Evolutionary conservation across 2,329 filamentous ascomycete species (phyloP).

Genomic region (Diatrype stigma): DNA sequence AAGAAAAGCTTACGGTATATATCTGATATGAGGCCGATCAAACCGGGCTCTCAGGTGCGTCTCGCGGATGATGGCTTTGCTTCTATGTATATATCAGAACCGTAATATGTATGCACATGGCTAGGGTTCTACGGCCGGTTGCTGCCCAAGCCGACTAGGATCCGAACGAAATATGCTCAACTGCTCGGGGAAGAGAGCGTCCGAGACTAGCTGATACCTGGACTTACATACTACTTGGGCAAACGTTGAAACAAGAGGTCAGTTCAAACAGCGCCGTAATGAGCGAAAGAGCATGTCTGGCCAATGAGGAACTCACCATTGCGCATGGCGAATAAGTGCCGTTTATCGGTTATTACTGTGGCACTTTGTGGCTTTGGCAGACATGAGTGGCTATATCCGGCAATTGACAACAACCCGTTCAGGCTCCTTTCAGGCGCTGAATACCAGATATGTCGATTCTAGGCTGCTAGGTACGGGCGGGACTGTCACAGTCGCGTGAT

Average conservation of each 20-base stretch:
- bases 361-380: too few relatives aligned
- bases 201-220: not conserved
- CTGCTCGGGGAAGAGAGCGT: not conserved
- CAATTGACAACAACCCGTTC: too few relatives aligned
- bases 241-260: too few relatives aligned
- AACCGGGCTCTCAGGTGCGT: slow-evolving; percentile 13
- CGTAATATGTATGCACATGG: too few relatives aligned
- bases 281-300: not conserved
- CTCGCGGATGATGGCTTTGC: not conserved
- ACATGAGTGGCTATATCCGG: too few relatives aligned
- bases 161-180: too few relatives aligned
- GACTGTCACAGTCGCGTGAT: not conserved
- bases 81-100: not conserved
- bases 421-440: not conserved
- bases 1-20: not conserved
- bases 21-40: slow-evolving; percentile 9
- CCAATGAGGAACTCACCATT: not conserved
- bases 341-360: too few relatives aligned
- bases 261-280: not conserved
- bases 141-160: too few relatives aligned
- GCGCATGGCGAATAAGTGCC: not conserved
- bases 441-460: not conserved
- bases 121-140: too few relatives aligned
- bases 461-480: not conserved
- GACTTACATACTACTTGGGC: too few relatives aligned